Base-by-base conservation (phyloP, 345 rosid genomes). In the Lumnitzera racemosa region DNA sequence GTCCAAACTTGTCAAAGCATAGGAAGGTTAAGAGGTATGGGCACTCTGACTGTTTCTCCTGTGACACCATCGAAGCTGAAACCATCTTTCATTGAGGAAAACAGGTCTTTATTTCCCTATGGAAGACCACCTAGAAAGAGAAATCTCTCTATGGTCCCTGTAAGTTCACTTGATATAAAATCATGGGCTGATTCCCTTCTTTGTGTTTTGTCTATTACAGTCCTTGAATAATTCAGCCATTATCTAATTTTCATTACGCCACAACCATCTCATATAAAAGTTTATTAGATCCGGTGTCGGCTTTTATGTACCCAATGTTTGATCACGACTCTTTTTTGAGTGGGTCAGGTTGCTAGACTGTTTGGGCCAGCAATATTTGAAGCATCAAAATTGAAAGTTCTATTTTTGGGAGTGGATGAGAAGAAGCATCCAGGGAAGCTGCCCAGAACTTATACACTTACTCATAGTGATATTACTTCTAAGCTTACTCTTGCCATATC, bases 311-410 rank as follows among this genome's bases (percentile, higher is more conserved):
- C 20, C 20, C 20, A 27, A 27, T 27, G 3, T 27, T 1, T 27
- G 31, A 15, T 31, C 59, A 13, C 68, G 47, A 31, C 10, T 70
- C 51, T 13, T 16, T 23, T 61, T 48, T 67, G 58, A 24, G 52
- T 67, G 76, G 36, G 27, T 49, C 70, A 92, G 99, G 84, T 81
- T 56, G 94, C 97, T 48, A 87, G 99, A 68, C 72, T 92, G 62
- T 92, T 92, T 68, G 97, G 99, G 72, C 99, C 97, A 24, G 83
- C 99, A 6, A 86, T 92, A 53, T 92, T 92, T 71, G 97, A 92
- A 72, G 88, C 96, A 13, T 89, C 99, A 58, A 92, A 92, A 74
- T 70, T 92, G 63, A 92, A 87, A 72, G 98, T 92, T 50, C 56
- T 83, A 67, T 85, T 89, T 61, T 68, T 92, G 61, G 98, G 98